Conservation (phyloP, 2,329 filamentous ascomycete genomes). For the Fusarium agapanthi region DNA sequence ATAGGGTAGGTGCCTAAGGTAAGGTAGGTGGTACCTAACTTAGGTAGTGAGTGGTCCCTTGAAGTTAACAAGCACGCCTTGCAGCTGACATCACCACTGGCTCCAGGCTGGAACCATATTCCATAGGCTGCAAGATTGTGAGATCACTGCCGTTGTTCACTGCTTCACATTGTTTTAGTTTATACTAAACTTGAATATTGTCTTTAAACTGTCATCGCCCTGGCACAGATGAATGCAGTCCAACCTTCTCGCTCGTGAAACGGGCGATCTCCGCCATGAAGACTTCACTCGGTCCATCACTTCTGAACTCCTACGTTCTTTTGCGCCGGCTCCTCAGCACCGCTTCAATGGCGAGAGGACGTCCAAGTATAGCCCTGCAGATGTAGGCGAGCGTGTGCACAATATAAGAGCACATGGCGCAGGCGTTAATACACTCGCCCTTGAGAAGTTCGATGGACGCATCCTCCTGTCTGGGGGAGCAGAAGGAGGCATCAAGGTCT, state of each 20-base stretch:
- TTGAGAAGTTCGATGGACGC: constrained; percentile 81
- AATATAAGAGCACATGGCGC: constrained; percentile 74
- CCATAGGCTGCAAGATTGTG: not conserved
- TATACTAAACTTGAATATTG: not conserved
- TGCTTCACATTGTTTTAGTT: not conserved
- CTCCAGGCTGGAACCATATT: not conserved
- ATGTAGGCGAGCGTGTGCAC: constrained; percentile 44
- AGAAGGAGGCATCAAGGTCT: constrained; percentile 84
- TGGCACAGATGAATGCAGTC: constrained; percentile 69
- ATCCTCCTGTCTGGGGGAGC: constrained; percentile 86
- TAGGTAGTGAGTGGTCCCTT: constrained; percentile 26
- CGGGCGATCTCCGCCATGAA: constrained; percentile 71
- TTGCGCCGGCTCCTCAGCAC: constrained; percentile 72
- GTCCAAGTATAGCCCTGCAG: constrained; percentile 18
- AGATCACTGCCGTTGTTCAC: not conserved
- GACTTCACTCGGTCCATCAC: constrained; percentile 72
- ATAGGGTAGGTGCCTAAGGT: constrained; percentile 4
- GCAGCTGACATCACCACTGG: constrained; percentile 38
- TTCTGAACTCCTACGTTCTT: constrained; percentile 71
- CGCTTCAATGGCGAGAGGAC: constrained; percentile 69
- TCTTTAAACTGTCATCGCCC: not conserved
- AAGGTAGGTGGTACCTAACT: too few species aligned
- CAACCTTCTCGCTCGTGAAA: constrained; percentile 78
- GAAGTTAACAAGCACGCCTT: not conserved
- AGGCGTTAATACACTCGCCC: constrained; percentile 79